Evolutionary conservation across 352 stramenopile genomes (phyloP).

Genomic region (Globisporangium sylvaticum): DNA sequence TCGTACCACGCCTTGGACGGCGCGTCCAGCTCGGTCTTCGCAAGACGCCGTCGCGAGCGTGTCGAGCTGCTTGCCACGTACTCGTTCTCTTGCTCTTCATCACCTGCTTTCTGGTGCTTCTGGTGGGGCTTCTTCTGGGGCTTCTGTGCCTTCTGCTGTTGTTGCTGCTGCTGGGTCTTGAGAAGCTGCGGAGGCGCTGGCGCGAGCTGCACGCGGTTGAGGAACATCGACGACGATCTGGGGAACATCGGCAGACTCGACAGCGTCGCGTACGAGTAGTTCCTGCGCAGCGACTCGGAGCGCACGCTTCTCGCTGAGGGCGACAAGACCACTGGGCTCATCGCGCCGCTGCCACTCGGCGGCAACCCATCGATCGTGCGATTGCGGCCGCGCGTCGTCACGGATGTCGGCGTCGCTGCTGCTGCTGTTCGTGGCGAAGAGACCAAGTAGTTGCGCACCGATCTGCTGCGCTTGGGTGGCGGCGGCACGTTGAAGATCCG

Average conservation of each 20-base stretch:
- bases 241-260: conserved; percentile 10
- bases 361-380: background rate
- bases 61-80: background rate
- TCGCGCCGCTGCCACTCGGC: background rate
- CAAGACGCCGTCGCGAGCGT: conserved; percentile 2
- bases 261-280: conserved; percentile 11
- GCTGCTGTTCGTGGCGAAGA: background rate
- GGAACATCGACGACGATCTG: conserved; percentile 16
- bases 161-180: background rate
- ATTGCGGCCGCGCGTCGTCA: background rate
- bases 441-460: conserved; percentile 14
- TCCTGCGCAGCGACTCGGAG: conserved; percentile 8
- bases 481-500: conserved; percentile 3
- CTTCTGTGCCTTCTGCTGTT: background rate
- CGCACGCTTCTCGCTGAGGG: conserved; percentile 4
- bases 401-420: background rate
- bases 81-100: background rate
- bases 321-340: conserved; percentile 1
- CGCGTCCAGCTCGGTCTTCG: conserved; percentile 15
- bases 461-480: conserved; percentile 12
- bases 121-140: background rate
- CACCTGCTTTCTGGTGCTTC: background rate
- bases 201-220: conserved; percentile 9
- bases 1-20: conserved; percentile 18
- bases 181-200: conserved; percentile 9